Evolutionary conservation across 2,329 filamentous ascomycete species (phyloP).

Genomic region (Hymenotorrendiella dingleyae): DNA sequence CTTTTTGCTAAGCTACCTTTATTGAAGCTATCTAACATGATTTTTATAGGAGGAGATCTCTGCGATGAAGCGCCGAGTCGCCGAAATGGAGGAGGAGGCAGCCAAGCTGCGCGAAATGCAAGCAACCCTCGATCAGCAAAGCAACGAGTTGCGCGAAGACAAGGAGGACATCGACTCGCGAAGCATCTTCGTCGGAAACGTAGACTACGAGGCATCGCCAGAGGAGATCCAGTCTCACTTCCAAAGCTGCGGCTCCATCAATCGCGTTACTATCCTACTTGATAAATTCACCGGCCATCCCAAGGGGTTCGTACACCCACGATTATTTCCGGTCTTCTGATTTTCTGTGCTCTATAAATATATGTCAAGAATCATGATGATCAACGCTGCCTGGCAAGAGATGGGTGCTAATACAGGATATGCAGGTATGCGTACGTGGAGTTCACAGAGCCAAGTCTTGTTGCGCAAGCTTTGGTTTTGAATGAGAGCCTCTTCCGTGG

Average conservation of each 20-base stretch:
- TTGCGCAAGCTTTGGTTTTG: slow-evolving; percentile 86
- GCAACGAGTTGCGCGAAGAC: slow-evolving; percentile 77
- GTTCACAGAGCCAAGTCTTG: slow-evolving; percentile 88
- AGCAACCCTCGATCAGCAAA: slow-evolving; percentile 76
- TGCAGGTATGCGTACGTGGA: slow-evolving; percentile 95
- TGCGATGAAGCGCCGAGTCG: slow-evolving; percentile 80
- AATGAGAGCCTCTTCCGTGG: slow-evolving; percentile 97
- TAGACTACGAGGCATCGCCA: slow-evolving; percentile 93
- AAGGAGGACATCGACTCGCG: slow-evolving; percentile 93
- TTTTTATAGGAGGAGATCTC: slow-evolving; percentile 64
- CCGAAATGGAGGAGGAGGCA: slow-evolving; percentile 87
- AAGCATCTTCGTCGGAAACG: slow-evolving; percentile 97
- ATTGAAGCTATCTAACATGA: too few species aligned
- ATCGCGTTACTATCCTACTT: slow-evolving; percentile 91
- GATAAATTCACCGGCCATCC: slow-evolving; percentile 99
- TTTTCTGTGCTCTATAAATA: not conserved
- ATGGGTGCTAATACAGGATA: slow-evolving; percentile 37
- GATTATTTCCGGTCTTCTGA: slow-evolving; percentile 21
- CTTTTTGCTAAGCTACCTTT: too few species aligned
- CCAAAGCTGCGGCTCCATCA: slow-evolving; percentile 94
- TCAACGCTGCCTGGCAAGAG: slow-evolving; percentile 54
- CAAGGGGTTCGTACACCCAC: slow-evolving; percentile 71
- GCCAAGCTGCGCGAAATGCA: slow-evolving; percentile 85
- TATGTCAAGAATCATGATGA: slow-evolving; percentile 24
- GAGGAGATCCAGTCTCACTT: slow-evolving; percentile 99